Conservation (phyloP, 371 early-diverging fungal genomes). For the Lichtheimia hyalospora region DNA sequence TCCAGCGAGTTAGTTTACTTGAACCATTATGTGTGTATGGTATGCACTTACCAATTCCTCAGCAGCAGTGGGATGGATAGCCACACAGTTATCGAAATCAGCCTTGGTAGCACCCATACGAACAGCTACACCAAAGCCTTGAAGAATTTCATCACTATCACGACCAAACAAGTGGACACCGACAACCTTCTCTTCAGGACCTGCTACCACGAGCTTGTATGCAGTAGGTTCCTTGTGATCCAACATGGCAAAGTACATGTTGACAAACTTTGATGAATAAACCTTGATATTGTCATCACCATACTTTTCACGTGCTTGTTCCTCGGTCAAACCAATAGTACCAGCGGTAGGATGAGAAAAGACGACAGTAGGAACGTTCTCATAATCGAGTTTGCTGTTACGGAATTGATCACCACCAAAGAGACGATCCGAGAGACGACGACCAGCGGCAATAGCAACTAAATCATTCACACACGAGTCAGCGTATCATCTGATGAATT, state of each 20-base stretch:
- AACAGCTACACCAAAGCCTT: conserved; percentile 83
- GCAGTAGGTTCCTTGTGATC: conserved; percentile 88
- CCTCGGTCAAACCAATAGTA: conserved; percentile 87
- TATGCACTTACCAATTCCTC: conserved; percentile 75
- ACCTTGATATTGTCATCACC: conserved; percentile 81
- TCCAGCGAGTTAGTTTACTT: not conserved
- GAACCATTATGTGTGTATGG: not conserved
- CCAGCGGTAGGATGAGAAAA: conserved; percentile 95
- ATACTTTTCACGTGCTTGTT: conserved; percentile 72
- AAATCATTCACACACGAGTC: not conserved
- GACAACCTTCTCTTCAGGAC: conserved; percentile 91
- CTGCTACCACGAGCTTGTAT: conserved; percentile 87
- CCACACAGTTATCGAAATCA: conserved; percentile 93
- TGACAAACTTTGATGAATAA: conserved; percentile 83
- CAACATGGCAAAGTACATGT: conserved; percentile 90
- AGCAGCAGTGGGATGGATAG: conserved; percentile 96
- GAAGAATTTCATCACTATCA: conserved; percentile 92
- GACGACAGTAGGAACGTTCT: conserved; percentile 92
- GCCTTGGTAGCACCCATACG: conserved; percentile 95
- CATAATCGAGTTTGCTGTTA: conserved; percentile 82
- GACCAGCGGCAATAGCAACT: conserved; percentile 94
- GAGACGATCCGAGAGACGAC: conserved; percentile 87
- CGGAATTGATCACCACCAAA: conserved; percentile 78
- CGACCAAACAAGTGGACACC: conserved; percentile 94
- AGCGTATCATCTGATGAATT: not conserved